These are phyloP conservation scores for Dovyalis caffra DNA, from an alignment of 345 rosid species.

Conservation along the genomic window DNA sequence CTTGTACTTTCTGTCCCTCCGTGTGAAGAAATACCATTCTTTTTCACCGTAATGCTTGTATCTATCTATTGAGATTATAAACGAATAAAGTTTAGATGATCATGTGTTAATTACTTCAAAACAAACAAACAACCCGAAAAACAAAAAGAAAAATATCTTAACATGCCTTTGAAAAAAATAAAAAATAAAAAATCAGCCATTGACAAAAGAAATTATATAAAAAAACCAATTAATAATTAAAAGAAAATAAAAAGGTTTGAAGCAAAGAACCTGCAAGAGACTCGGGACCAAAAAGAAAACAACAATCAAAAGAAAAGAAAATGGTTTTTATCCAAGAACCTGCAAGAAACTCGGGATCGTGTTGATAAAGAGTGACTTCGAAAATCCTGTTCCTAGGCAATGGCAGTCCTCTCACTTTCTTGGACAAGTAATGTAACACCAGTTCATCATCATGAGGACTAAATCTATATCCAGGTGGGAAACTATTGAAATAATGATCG, in stretches of 20 bases:
- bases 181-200: too few relatives aligned
- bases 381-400: constrained; percentile 5
- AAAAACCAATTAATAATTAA: too few relatives aligned
- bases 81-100: neutral
- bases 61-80: neutral
- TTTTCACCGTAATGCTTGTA: constrained; percentile 2
- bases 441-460: constrained; percentile 12
- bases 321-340: neutral
- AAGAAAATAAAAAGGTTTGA: too few relatives aligned
- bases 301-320: too few relatives aligned
- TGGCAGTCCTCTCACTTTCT: neutral
- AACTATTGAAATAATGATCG: neutral
- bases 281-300: too few relatives aligned
- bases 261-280: too few relatives aligned
- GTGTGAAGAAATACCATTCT: constrained; percentile 25
- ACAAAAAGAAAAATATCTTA: too few relatives aligned
- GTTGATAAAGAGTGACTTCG: neutral
- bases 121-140: too few relatives aligned
- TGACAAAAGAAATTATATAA: too few relatives aligned
- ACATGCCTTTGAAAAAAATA: too few relatives aligned
- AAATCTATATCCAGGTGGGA: constrained; percentile 17
- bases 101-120: too few relatives aligned
- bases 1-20: constrained; percentile 19
- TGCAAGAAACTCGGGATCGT: constrained; percentile 6
- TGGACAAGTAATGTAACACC: constrained; percentile 5